Evolutionary conservation across 352 stramenopile genomes (phyloP), one percentile per base, ranked within the genome.

Genomic region (Phytopythium delawarense): DNA sequence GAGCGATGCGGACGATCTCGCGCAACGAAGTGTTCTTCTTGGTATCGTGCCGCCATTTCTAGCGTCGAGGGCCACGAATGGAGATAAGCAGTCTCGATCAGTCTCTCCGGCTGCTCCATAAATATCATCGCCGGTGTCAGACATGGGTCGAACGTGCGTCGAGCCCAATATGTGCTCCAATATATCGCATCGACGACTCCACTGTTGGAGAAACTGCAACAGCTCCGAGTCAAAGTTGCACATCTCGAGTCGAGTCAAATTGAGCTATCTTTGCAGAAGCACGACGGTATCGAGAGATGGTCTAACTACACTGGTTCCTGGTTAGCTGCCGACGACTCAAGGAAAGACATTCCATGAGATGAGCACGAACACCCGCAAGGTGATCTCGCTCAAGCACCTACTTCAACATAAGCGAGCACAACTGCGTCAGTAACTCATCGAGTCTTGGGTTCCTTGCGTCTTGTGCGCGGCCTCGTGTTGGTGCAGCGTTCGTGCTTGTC

Each of bases 361-460:
- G 20, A 13, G 45, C 0, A 8, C 12, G 16, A 32, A 57, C 21
- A 2, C 46, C 2, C 51, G 51, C 32, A 21, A 23, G 34, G 15
- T n/a, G 6, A 5, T 57, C 0, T 18, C 20, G 20, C 11, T 45
- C 1, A 57, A 32, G 20, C 34, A n/a, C 13, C 20, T 8, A 11
- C 51, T 57, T 18, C 51, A 57, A 21, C 25, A 34, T 4, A 34
- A 57, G 32, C 51, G 51, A 2, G 51, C 34, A 0, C 28, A 57
- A n/a, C 30, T 57, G 20, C 51, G 51, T 4, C 51, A 32, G 5
- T 3, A 34, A 20, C 46, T 57, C n/a, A 42, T 42, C 6, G 51
- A 57, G 52, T 57, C 52, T 32, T 57, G 52, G 20, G 32, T 46
- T n/a, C 20, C 52, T 46, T 8, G 32, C 52, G 52, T 12, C 32